These are phyloP conservation scores for Sporothrix dimorphospora DNA, from an alignment of 2,329 filamentous ascomycete species.

Conservation along the genomic window DNA sequence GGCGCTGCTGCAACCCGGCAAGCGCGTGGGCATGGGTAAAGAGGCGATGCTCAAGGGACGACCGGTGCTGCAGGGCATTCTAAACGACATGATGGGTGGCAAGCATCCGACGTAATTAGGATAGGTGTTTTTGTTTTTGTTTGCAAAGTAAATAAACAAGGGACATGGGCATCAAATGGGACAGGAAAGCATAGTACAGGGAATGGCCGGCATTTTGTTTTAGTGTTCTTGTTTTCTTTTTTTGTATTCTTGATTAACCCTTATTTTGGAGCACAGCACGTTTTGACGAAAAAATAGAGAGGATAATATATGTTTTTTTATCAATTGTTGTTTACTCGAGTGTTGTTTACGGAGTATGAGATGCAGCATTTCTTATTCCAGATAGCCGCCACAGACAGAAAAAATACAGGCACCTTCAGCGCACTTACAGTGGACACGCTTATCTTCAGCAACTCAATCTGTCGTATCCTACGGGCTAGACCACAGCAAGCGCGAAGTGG, in stretches of 20 bases:
- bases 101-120: constrained; percentile 3
- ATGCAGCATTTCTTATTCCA: not conserved
- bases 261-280: not conserved
- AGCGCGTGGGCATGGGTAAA: constrained; percentile 60
- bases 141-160: not conserved
- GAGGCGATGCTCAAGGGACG: constrained; percentile 66
- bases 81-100: constrained; percentile 66
- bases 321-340: not conserved
- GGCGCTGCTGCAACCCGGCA: constrained; percentile 54
- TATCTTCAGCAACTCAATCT: not conserved
- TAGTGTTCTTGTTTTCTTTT: not conserved
- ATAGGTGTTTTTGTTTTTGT: not conserved
- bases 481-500: too few species aligned
- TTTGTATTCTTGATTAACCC: not conserved
- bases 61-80: constrained; percentile 73
- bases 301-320: too few species aligned
- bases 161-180: not conserved
- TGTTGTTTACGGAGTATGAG: not conserved
- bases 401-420: not conserved
- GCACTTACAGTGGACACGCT: not conserved
- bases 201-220: constrained; percentile 3
- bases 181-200: constrained; percentile 2
- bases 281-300: not conserved
- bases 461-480: too few species aligned
- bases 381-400: not conserved